phyloP scores from a whole-genome alignment of 139 green algal genomes.

The Auxenochlorella pyrenoidosa region DNA sequence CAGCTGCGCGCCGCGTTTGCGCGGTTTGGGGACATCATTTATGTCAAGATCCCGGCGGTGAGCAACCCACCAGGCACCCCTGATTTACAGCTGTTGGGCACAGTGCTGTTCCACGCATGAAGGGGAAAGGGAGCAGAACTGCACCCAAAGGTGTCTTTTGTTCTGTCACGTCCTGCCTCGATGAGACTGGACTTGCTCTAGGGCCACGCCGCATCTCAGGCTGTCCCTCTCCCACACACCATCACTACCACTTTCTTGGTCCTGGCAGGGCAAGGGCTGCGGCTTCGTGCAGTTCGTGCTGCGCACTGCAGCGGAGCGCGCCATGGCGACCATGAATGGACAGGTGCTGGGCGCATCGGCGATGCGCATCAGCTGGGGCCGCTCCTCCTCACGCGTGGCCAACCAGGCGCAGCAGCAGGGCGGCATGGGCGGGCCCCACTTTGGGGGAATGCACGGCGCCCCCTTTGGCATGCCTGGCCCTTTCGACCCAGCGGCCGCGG shows the following conservation, averaged over 20 bases:
- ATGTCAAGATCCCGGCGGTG: slow-evolving; percentile 89
- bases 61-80: too few species aligned
- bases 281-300: slow-evolving; percentile 96
- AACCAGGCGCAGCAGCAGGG: slow-evolving; percentile 42
- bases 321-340: slow-evolving; percentile 82
- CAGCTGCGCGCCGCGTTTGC: slow-evolving; percentile 80
- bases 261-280: slow-evolving; percentile 87
- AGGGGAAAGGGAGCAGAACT: background rate
- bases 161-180: too few species aligned
- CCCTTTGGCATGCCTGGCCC: slow-evolving; percentile 24
- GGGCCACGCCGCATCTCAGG: too few species aligned
- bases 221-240: background rate
- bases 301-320: slow-evolving; percentile 71
- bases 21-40: slow-evolving; percentile 89
- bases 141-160: too few species aligned
- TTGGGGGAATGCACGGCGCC: slow-evolving; percentile 17
- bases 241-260: too few species aligned
- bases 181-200: too few species aligned
- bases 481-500: slow-evolving; percentile 25
- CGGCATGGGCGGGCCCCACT: slow-evolving; percentile 18
- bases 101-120: background rate
- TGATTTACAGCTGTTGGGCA: too few species aligned
- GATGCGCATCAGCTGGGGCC: slow-evolving; percentile 80
- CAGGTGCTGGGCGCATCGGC: slow-evolving; percentile 65
- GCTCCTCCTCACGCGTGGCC: slow-evolving; percentile 49